Evolutionary conservation across 1,139 yeast genomes (phyloP).

Genomic region (Insectozyma bohioensis): DNA sequence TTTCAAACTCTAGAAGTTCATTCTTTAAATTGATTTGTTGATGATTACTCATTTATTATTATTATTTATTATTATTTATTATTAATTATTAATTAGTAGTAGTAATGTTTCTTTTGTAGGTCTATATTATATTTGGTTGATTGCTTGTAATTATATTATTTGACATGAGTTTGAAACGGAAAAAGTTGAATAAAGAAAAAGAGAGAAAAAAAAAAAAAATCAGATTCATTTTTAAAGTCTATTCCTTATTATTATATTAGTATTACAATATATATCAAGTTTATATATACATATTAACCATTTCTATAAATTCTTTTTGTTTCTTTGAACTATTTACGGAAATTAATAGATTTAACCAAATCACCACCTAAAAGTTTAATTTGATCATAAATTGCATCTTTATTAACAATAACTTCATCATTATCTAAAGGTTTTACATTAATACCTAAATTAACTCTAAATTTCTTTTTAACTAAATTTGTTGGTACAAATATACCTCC

Average conservation of each 20-base stretch:
- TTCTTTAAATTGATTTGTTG: conserved; percentile 4
- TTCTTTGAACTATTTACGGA: conserved; percentile 9
- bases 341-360: conserved; percentile 37
- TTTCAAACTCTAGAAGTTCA: conserved; percentile 27
- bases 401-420: conserved; percentile 65
- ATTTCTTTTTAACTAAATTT: conserved; percentile 54
- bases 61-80: too few species aligned
- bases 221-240: neutral
- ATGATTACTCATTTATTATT: too few species aligned
- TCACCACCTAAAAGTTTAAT: conserved; percentile 78
- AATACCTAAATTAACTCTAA: conserved; percentile 77
- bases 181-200: neutral
- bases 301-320: too few species aligned
- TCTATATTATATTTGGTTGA: too few species aligned
- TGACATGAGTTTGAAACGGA: too few species aligned
- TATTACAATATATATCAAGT: too few species aligned
- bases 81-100: too few species aligned
- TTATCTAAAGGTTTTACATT: conserved; percentile 58
- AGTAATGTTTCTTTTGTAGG: too few species aligned
- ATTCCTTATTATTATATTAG: too few species aligned
- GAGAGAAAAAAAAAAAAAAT: neutral
- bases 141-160: too few species aligned
- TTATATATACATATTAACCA: too few species aligned
- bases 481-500: conserved; percentile 82
- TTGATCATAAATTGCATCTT: conserved; percentile 72